Conservation (phyloP, 495 filamentous ascomycete species). For the Penicillium angulare region DNA sequence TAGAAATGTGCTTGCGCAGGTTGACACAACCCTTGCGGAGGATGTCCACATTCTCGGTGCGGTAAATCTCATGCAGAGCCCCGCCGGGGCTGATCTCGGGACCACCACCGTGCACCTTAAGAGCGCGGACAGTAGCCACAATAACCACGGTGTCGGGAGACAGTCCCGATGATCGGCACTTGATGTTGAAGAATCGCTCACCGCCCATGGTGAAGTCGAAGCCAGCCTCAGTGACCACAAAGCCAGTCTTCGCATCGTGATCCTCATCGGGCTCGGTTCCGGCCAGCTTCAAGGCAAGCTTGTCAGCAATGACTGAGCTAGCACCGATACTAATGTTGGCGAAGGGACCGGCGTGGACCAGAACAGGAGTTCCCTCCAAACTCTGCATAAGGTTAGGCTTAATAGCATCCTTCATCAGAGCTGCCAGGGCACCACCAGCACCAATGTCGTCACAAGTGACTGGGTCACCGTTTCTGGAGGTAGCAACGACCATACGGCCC, state of each 20-base stretch:
- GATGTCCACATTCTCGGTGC: conserved; percentile 88
- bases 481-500: conserved; percentile 95
- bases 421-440: conserved; percentile 86
- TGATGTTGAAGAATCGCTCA: conserved; percentile 99
- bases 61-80: conserved; percentile 78
- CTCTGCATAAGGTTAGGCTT: conserved; percentile 99
- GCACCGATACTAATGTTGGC: conserved; percentile 98
- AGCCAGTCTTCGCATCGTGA: conserved; percentile 78
- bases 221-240: conserved; percentile 95
- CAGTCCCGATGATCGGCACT: conserved; percentile 92
- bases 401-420: conserved; percentile 95
- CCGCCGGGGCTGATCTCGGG: conserved; percentile 87
- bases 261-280: conserved; percentile 96
- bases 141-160: conserved; percentile 91
- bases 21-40: conserved; percentile 89
- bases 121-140: conserved; percentile 89
- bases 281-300: conserved; percentile 90
- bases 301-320: conserved; percentile 91
- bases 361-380: conserved; percentile 92
- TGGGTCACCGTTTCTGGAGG: conserved; percentile 78
- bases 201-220: conserved; percentile 99
- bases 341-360: conserved; percentile 96
- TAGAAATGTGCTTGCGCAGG: conserved; percentile 87
- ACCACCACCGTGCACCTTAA: conserved; percentile 96
- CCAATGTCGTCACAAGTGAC: conserved; percentile 96